Evolutionary conservation across 2,329 filamentous ascomycete species (phyloP).

Genomic region (Penicillium sclerotiorum): DNA sequence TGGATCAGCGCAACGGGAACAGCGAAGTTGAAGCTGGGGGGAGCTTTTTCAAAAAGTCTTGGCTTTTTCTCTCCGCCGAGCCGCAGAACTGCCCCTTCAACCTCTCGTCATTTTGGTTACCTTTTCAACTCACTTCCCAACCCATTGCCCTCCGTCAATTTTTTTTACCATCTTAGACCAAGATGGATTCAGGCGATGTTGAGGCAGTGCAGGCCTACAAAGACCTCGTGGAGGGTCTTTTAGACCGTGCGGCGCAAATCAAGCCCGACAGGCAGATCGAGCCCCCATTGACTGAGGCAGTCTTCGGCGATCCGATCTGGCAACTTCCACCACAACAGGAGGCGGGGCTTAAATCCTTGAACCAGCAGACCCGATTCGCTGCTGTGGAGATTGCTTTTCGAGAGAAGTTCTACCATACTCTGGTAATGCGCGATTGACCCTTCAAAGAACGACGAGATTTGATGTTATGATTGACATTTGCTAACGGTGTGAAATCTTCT

Average conservation of each 20-base stretch:
- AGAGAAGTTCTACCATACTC: constrained; percentile 74
- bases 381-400: constrained; percentile 83
- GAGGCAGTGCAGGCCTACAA: constrained; percentile 50
- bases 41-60: constrained; percentile 35
- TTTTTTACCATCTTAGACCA: constrained; percentile 9
- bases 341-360: constrained; percentile 40
- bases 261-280: constrained; percentile 69
- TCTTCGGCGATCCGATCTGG: constrained; percentile 50
- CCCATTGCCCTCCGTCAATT: constrained; percentile 4
- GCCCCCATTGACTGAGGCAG: constrained; percentile 71
- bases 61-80: constrained; percentile 33
- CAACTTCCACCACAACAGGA: constrained; percentile 36
- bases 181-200: constrained; percentile 38
- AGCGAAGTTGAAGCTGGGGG: constrained; percentile 28
- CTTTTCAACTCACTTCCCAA: constrained; percentile 2
- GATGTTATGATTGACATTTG: not conserved
- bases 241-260: constrained; percentile 60
- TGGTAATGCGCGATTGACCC: constrained; percentile 66
- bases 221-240: constrained; percentile 58
- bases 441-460: too few relatives aligned
- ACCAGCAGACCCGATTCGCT: constrained; percentile 61
- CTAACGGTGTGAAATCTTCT: not conserved
- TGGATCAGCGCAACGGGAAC: constrained; percentile 34
- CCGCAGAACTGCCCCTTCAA: constrained; percentile 25
- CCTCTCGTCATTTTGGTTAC: constrained; percentile 4